phyloP scores from a whole-genome alignment of 1,139 yeast genomes.

The Blastobotrys raffinosifermentans region DNA sequence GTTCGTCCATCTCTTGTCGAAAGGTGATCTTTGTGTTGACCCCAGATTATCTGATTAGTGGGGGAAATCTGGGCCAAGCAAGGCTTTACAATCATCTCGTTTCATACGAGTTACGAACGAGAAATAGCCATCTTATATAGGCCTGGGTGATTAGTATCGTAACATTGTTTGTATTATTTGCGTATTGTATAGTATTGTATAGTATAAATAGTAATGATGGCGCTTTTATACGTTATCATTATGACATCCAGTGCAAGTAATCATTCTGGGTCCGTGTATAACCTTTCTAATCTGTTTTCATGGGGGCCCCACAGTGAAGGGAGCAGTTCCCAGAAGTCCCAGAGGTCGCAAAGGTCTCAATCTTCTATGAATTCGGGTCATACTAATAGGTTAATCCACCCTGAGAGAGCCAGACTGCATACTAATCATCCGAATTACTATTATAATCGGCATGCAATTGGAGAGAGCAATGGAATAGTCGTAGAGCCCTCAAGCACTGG shows the following conservation, averaged over 20 bases:
- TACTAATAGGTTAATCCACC: constrained; percentile 44
- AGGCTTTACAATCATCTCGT: background rate
- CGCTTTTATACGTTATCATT: background rate
- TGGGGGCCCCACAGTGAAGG: too few species aligned
- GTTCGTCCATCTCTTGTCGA: constrained; percentile 2
- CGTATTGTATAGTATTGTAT: background rate
- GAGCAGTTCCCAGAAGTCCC: too few species aligned
- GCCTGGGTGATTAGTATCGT: too few species aligned
- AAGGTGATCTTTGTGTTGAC: constrained; percentile 11
- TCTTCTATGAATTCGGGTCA: too few species aligned
- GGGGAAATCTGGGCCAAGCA: constrained; percentile 5
- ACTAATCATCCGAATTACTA: constrained; percentile 61
- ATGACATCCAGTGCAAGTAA: background rate
- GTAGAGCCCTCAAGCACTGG: constrained; percentile 64
- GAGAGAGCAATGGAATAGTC: constrained; percentile 48
- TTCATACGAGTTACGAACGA: background rate
- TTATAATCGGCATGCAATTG: constrained; percentile 57
- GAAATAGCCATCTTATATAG: background rate
- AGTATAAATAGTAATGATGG: background rate
- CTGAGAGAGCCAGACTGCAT: constrained; percentile 57
- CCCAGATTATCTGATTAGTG: too few species aligned
- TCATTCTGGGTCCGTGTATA: background rate
- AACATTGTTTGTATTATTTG: too few species aligned
- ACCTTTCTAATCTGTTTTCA: background rate
- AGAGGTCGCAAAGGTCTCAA: too few species aligned